phyloP scores from a whole-genome alignment of 345 rosid genomes.

The Moringa oleifera region DNA sequence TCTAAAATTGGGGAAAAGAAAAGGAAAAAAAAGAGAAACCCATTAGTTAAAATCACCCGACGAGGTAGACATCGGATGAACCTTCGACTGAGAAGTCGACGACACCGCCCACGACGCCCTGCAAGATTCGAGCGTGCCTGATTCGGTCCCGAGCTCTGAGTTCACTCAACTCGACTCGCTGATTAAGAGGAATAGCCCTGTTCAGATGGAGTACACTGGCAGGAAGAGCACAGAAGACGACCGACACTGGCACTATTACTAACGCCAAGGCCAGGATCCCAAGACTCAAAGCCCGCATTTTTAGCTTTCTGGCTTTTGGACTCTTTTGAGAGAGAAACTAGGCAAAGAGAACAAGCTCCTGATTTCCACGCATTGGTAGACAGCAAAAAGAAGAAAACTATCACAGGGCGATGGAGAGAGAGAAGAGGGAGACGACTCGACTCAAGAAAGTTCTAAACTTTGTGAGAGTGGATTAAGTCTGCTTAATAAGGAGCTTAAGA shows the following conservation, averaged over 20 bases:
- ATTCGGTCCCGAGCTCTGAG: conserved; percentile 64
- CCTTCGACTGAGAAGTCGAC: conserved; percentile 73
- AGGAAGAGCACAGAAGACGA: conserved; percentile 24
- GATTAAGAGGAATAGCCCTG: conserved; percentile 61
- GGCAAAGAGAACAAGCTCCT: conserved; percentile 13
- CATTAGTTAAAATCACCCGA: conserved; percentile 50
- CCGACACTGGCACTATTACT: conserved; percentile 18
- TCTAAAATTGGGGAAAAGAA: background rate
- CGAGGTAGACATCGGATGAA: conserved; percentile 76
- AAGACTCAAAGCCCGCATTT: conserved; percentile 26
- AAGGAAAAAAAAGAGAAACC: no score
- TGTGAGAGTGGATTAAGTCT: no score
- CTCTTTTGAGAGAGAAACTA: conserved; percentile 6
- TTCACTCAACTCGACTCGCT: conserved; percentile 39
- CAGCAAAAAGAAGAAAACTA: conserved; percentile 18
- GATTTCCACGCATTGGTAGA: conserved; percentile 34
- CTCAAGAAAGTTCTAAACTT: no score
- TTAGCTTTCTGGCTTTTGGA: conserved; percentile 12
- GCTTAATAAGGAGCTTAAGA: no score
- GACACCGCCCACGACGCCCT: conserved; percentile 43
- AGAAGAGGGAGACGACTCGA: no score
- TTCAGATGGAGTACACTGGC: conserved; percentile 45
- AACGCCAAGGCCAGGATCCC: conserved; percentile 20
- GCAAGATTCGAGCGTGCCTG: conserved; percentile 72
- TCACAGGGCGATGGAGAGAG: conserved; percentile 2